These are phyloP conservation scores for Lecanicillium sp. DNA, from an alignment of 2,329 filamentous ascomycete species.

Conservation along the genomic window DNA sequence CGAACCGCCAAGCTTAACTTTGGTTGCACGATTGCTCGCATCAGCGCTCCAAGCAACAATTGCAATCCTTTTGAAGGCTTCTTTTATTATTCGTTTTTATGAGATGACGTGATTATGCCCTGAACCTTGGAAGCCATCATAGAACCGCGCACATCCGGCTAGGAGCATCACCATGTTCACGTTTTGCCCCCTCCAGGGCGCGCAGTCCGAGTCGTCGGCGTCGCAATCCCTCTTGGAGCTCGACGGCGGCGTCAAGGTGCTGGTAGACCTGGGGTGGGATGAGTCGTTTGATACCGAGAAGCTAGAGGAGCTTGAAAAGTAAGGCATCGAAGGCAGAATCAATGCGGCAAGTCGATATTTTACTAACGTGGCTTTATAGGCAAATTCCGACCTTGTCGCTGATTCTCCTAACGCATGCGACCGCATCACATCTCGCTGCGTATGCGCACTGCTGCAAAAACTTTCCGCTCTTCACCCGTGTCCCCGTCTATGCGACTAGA, in stretches of 20 bases:
- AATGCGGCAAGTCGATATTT: too few species aligned
- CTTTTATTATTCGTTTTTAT: too few species aligned
- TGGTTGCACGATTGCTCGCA: background rate
- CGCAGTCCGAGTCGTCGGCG: constrained; percentile 76
- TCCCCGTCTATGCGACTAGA: constrained; percentile 89
- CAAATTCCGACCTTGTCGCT: constrained; percentile 83
- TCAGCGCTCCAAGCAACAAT: too few species aligned
- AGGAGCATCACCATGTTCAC: constrained; percentile 68
- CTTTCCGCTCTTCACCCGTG: constrained; percentile 81
- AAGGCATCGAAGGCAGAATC: constrained; percentile 20
- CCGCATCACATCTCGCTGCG: constrained; percentile 81
- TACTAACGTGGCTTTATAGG: constrained; percentile 33
- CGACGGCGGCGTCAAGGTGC: constrained; percentile 90
- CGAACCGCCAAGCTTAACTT: background rate
- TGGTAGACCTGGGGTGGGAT: constrained; percentile 95
- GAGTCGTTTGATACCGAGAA: constrained; percentile 76
- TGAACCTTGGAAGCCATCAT: too few species aligned
- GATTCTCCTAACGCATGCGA: constrained; percentile 91
- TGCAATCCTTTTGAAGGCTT: too few species aligned
- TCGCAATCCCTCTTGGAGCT: constrained; percentile 95
- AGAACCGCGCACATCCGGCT: background rate
- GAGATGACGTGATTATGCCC: too few species aligned
- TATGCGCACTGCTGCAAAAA: constrained; percentile 97
- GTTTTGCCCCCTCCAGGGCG: constrained; percentile 86
- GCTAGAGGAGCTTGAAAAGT: constrained; percentile 87